phyloP scores from a whole-genome alignment of 768 basidiomycete species.

The Hemileccinum rubropunctum region DNA sequence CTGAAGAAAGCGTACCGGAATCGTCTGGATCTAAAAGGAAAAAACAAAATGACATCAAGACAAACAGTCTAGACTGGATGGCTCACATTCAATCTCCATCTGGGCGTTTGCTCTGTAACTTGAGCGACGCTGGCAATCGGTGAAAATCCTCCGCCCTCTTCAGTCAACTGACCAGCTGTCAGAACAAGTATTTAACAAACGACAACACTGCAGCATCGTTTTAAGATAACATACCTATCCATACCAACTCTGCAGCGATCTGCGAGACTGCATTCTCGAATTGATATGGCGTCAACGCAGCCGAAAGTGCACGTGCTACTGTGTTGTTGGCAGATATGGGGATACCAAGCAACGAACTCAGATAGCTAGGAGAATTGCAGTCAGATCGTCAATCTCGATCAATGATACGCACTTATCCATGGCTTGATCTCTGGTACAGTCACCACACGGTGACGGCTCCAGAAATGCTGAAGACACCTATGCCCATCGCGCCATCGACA shows the following conservation, averaged over 20 bases:
- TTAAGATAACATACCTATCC: background rate
- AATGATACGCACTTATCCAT: background rate
- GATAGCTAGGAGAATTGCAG: background rate
- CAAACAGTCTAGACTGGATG: background rate
- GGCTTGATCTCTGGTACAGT: too few species aligned
- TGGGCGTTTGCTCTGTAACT: background rate
- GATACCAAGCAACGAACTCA: background rate
- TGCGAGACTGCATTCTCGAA: background rate
- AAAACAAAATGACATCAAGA: too few species aligned
- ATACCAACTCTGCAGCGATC: background rate
- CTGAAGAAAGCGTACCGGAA: background rate
- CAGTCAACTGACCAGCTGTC: background rate
- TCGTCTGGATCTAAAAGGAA: background rate
- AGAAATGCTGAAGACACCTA: background rate
- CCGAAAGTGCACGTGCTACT: too few species aligned
- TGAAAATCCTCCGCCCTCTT: background rate
- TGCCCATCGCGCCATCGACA: background rate
- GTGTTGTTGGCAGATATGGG: too few species aligned
- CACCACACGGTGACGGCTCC: too few species aligned
- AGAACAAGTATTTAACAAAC: too few species aligned
- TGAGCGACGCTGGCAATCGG: background rate
- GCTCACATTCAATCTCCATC: slow-evolving; percentile 1
- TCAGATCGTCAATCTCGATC: too few species aligned
- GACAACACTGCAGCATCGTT: too few species aligned
- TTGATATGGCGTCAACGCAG: background rate